Evolutionary conservation across 2,329 filamentous ascomycete species (phyloP).

Genomic region (Helotiales sp.): DNA sequence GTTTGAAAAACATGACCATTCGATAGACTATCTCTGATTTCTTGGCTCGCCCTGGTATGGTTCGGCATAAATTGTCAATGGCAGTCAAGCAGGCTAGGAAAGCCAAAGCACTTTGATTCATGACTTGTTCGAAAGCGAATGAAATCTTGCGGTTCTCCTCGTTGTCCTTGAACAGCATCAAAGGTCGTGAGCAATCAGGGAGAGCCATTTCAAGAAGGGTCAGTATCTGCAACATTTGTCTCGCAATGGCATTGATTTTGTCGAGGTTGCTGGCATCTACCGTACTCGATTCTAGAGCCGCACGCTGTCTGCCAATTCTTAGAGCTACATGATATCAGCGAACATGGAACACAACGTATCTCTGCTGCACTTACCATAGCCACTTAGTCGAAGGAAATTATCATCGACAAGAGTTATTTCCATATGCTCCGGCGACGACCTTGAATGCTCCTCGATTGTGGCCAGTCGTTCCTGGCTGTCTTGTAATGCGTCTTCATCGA

Average conservation of each 20-base stretch:
- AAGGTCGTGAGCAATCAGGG: conserved; percentile 19
- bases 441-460: background rate
- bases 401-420: conserved; percentile 5
- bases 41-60: conserved; percentile 23
- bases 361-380: conserved; percentile 11
- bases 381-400: conserved; percentile 14
- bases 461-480: background rate
- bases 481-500: background rate
- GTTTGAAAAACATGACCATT: conserved; percentile 26
- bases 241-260: conserved; percentile 18
- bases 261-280: conserved; percentile 15
- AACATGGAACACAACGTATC: background rate
- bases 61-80: conserved; percentile 25
- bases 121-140: conserved; percentile 21
- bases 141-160: conserved; percentile 9
- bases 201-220: conserved; percentile 19
- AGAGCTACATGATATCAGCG: background rate
- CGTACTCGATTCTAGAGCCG: conserved; percentile 8
- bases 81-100: conserved; percentile 25
- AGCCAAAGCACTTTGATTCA: conserved; percentile 20
- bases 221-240: conserved; percentile 12
- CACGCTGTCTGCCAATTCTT: background rate
- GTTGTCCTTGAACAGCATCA: conserved; percentile 12
- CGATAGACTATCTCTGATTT: conserved; percentile 18
- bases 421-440: background rate